Conservation (phyloP, 2,329 filamentous ascomycete species). For the Cladosporium phlei region DNA sequence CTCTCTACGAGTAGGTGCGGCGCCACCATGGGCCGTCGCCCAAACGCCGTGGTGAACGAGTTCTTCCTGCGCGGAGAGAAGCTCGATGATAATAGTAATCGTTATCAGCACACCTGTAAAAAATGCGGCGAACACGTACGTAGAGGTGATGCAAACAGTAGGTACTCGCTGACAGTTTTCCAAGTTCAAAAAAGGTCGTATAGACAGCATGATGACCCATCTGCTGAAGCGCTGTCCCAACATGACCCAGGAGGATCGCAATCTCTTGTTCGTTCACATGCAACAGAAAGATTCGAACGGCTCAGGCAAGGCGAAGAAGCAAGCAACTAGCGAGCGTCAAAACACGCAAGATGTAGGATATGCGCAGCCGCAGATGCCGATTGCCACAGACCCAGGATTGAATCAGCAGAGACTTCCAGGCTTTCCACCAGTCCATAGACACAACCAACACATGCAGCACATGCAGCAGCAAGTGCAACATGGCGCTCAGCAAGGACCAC, state of each 20-base stretch:
- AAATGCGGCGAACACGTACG: conserved; percentile 68
- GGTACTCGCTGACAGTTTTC: background rate
- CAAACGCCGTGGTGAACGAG: conserved; percentile 77
- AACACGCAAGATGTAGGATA: background rate
- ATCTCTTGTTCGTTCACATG: conserved; percentile 49
- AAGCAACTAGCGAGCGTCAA: background rate
- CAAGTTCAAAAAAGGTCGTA: conserved; percentile 77
- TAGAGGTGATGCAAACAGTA: background rate
- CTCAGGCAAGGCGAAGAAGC: conserved; percentile 4
- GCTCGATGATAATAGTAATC: conserved; percentile 82
- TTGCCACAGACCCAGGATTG: background rate
- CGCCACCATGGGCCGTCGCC: conserved; percentile 67
- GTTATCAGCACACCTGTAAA: conserved; percentile 88
- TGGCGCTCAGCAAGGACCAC: background rate
- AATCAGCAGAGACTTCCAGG: background rate
- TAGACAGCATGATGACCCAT: conserved; percentile 76
- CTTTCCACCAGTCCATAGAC: background rate
- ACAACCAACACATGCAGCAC: background rate
- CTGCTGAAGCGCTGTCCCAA: conserved; percentile 82
- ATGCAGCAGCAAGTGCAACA: background rate
- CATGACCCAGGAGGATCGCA: conserved; percentile 50
- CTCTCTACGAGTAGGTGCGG: background rate
- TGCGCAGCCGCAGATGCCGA: background rate
- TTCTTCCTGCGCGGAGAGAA: conserved; percentile 86
- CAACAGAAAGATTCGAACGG: conserved; percentile 10